Percentiles rank a stretch among this genome's conserved stretches.
phyloP scores from a whole-genome alignment of 305 asterid genomes.

The Plantago lanceolata region DNA sequence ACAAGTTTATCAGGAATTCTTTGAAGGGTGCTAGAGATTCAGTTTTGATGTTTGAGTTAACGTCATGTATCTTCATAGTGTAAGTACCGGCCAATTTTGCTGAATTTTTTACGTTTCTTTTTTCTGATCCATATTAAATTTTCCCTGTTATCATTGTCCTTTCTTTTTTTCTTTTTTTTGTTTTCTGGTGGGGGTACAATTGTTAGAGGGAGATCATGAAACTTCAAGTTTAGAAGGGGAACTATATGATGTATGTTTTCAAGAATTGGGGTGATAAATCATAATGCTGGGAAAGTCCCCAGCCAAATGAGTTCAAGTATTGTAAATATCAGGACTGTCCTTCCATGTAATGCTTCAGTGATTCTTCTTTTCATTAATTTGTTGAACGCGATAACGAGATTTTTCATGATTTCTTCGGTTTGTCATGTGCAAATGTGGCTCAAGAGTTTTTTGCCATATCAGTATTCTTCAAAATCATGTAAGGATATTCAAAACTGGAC shows the following conservation, averaged over 20 bases:
- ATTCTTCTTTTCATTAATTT: no score
- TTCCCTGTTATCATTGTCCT: background rate
- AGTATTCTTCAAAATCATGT: no score
- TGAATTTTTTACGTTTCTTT: constrained; percentile 12
- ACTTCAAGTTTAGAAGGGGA: constrained; percentile 20
- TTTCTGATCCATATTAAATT: background rate
- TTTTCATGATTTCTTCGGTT: no score
- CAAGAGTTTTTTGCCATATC: no score
- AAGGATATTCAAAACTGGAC: no score
- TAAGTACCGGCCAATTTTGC: constrained; percentile 39
- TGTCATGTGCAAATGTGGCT: no score
- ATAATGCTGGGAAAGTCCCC: constrained; percentile 8
- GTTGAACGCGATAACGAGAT: no score
- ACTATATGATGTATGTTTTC: constrained; percentile 17
- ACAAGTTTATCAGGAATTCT: constrained; percentile 27
- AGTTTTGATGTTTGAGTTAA: constrained; percentile 44
- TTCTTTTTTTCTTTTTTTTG: background rate
- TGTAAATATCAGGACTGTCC: constrained; percentile 35
- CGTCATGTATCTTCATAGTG: constrained; percentile 29
- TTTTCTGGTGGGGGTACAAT: background rate
- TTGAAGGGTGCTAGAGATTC: constrained; percentile 34
- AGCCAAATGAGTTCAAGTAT: constrained; percentile 29
- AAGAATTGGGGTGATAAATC: background rate
- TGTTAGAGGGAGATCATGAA: constrained; percentile 18
- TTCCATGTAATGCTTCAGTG: constrained; percentile 14